Percentiles rank a stretch among this genome's conserved stretches.
phyloP scores from a whole-genome alignment of 2,329 filamentous ascomycete genomes.

The Trichoderma koningiopsis region DNA sequence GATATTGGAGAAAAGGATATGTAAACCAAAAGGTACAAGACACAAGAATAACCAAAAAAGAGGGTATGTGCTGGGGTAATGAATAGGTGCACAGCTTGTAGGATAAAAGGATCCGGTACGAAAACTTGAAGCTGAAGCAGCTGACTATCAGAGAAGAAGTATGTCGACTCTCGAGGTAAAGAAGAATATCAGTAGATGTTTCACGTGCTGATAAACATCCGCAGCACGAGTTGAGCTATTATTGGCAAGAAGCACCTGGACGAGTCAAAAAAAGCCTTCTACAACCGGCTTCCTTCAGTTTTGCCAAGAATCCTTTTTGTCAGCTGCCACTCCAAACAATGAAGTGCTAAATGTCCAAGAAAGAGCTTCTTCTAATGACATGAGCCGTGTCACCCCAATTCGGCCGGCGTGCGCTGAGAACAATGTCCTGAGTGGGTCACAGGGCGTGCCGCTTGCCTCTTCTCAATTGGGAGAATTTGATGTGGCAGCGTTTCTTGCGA shows the following conservation, averaged over 20 bases:
- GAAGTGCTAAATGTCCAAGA: not conserved
- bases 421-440: not conserved
- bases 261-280: not conserved
- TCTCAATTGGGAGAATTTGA: not conserved
- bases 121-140: not conserved
- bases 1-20: not conserved
- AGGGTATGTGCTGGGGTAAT: not conserved
- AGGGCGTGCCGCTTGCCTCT: slow-evolving; percentile 5
- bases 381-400: not conserved
- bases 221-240: too few species aligned
- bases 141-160: not conserved
- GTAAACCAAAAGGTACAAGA: not conserved
- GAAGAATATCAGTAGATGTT: not conserved
- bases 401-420: not conserved
- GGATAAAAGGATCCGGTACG: not conserved
- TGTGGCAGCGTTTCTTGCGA: not conserved
- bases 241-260: not conserved
- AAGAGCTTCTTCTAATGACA: not conserved
- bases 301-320: not conserved
- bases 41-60: not conserved
- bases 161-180: not conserved
- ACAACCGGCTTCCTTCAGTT: not conserved
- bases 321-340: not conserved
- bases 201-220: not conserved
- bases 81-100: not conserved